Evolutionary conservation across 306 rosid genomes (phyloP).

Genomic region (Arachis stenosperma): DNA sequence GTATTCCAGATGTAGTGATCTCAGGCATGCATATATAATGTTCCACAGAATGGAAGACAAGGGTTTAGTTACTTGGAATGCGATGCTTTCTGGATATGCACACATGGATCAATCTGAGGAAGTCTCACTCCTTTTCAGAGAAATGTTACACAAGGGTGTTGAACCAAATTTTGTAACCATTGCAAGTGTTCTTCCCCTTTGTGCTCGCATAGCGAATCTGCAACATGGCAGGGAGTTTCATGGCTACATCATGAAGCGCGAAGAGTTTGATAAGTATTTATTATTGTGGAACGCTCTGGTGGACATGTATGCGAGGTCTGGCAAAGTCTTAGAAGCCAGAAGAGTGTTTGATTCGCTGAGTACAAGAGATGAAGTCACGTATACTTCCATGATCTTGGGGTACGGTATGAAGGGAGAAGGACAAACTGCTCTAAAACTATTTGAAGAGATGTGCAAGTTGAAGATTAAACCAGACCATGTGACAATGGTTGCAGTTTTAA

Average conservation of each 20-base stretch:
- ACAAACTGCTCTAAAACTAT: constrained; percentile 60
- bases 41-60: constrained; percentile 58
- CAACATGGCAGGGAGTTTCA: constrained; percentile 92
- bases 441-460: constrained; percentile 68
- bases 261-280: constrained; percentile 53
- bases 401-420: constrained; percentile 89
- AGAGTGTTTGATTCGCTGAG: constrained; percentile 71
- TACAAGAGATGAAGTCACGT: constrained; percentile 76
- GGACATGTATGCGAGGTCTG: constrained; percentile 90
- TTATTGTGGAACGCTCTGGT: constrained; percentile 80
- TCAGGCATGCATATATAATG: constrained; percentile 59
- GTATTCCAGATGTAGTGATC: constrained; percentile 89
- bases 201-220: constrained; percentile 84
- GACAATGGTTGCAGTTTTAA: constrained; percentile 77
- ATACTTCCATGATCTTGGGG: constrained; percentile 84
- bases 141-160: constrained; percentile 59
- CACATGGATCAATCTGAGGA: constrained; percentile 71
- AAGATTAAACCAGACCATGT: constrained; percentile 76
- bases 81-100: constrained; percentile 82
- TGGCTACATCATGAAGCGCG: constrained; percentile 68
- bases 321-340: constrained; percentile 73
- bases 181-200: constrained; percentile 88
- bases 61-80: constrained; percentile 72
- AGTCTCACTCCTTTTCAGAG: constrained; percentile 73
- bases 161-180: constrained; percentile 80